phyloP scores from a whole-genome alignment of 139 green algal species.

The Chlamydomonas sphaeroides region DNA sequence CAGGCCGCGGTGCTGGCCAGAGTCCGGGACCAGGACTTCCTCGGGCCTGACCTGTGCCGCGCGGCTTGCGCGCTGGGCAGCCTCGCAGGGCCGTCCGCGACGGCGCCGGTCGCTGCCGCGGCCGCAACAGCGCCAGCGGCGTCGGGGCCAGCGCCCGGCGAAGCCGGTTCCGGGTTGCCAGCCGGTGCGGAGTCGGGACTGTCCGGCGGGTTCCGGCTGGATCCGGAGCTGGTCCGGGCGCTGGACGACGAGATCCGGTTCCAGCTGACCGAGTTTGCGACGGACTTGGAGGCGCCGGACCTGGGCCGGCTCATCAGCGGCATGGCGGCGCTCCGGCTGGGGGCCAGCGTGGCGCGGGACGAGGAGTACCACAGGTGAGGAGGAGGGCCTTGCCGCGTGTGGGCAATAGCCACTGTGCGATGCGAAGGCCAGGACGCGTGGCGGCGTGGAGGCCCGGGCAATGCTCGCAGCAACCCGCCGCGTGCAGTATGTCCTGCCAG shows the following conservation, averaged over 20 bases:
- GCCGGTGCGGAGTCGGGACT: too few species aligned
- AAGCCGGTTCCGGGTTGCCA: too few species aligned
- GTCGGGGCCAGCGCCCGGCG: background rate
- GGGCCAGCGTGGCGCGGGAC: background rate
- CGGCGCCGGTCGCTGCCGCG: background rate
- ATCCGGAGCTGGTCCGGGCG: slow-evolving; percentile 9
- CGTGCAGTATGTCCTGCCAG: too few species aligned
- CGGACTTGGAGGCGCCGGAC: slow-evolving; percentile 57
- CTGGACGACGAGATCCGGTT: slow-evolving; percentile 37
- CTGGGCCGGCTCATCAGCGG: slow-evolving; percentile 53
- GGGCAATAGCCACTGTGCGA: too few species aligned
- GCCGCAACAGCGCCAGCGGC: background rate
- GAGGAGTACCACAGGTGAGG: slow-evolving; percentile 38
- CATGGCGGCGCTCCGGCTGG: slow-evolving; percentile 51
- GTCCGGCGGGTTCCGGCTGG: background rate
- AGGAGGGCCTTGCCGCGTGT: too few species aligned
- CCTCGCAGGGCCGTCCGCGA: background rate
- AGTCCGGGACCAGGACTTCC: slow-evolving; percentile 42
- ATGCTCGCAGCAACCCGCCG: too few species aligned
- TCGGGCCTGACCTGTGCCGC: slow-evolving; percentile 47
- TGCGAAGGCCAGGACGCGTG: too few species aligned
- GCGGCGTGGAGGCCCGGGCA: too few species aligned
- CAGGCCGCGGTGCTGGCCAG: background rate
- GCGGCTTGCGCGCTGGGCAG: slow-evolving; percentile 44
- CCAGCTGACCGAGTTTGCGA: slow-evolving; percentile 61